Conservation (phyloP, 2,329 filamentous ascomycete genomes). For the Pyricularia sp. region DNA sequence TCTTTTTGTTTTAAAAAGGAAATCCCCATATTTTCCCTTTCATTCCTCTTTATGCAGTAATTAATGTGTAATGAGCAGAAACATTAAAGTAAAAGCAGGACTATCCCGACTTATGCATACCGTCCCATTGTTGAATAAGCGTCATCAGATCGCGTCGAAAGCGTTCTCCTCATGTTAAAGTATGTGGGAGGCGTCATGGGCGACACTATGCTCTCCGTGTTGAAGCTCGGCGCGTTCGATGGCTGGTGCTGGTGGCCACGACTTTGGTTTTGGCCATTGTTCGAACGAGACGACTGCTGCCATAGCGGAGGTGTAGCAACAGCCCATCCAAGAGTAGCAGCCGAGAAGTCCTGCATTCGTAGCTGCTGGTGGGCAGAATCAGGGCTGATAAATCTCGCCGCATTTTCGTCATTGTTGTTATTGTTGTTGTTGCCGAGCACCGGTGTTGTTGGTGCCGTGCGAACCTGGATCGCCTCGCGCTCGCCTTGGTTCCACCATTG, state of each 20-base stretch:
- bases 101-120: slow-evolving; percentile 9
- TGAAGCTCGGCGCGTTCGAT: not conserved
- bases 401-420: not conserved
- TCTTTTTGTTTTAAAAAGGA: not conserved
- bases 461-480: slow-evolving; percentile 17
- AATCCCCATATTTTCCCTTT: not conserved
- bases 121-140: slow-evolving; percentile 20
- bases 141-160: slow-evolving; percentile 33
- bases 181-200: slow-evolving; percentile 20
- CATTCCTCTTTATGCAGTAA: not conserved
- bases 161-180: slow-evolving; percentile 20
- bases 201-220: slow-evolving; percentile 21
- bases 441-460: slow-evolving; percentile 13
- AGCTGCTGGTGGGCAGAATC: not conserved
- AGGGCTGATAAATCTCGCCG: slow-evolving; percentile 3
- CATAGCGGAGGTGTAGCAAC: slow-evolving; percentile 10
- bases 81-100: not conserved
- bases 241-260: not conserved
- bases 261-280: not conserved
- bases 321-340: slow-evolving; percentile 19
- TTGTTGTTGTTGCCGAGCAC: slow-evolving; percentile 14
- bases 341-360: slow-evolving; percentile 7
- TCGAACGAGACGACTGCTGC: not conserved
- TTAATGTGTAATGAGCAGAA: not conserved
- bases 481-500: slow-evolving; percentile 47